These are phyloP conservation scores for Paramecium primaurelia DNA, from an alignment of 73 alveolate genomes.

Conservation along the genomic window DNA sequence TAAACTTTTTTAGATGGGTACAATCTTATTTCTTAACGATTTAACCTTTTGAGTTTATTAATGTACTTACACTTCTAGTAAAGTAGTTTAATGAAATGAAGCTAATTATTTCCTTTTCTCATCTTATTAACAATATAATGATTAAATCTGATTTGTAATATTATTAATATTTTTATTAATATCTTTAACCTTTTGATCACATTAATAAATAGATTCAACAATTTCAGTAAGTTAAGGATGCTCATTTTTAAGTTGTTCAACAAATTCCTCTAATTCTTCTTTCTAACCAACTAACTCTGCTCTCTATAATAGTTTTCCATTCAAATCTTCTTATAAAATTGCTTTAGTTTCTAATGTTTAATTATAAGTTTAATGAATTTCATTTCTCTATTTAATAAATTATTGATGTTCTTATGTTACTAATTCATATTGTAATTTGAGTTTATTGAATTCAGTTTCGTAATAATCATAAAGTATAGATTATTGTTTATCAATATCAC, in stretches of 20 bases:
- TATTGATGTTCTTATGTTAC: neutral
- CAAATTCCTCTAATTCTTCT: constrained; percentile 58
- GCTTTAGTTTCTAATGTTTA: constrained; percentile 52
- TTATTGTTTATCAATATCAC: constrained; percentile 20
- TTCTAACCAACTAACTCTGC: constrained; percentile 63
- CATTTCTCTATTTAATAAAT: neutral
- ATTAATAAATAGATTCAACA: constrained; percentile 17
- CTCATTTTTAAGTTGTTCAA: constrained; percentile 23
- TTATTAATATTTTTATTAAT: constrained; percentile 54
- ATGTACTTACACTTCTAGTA: constrained; percentile 37
- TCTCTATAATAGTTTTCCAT: constrained; percentile 46
- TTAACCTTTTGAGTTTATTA: neutral
- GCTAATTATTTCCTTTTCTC: constrained; percentile 4
- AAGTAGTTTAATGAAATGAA: neutral
- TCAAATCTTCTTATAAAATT: constrained; percentile 46
- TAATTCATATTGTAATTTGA: neutral
- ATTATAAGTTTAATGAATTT: neutral
- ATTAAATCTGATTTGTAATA: constrained; percentile 66
- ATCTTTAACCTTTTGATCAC: constrained; percentile 2
- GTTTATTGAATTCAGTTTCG: constrained; percentile 27
- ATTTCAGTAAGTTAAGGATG: constrained; percentile 32
- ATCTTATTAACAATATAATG: constrained; percentile 69
- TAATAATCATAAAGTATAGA: constrained; percentile 2
- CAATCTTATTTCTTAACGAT: neutral
- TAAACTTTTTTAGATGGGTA: constrained; percentile 26